These are phyloP conservation scores for Xylaria sp. DNA, from an alignment of 2,329 filamentous ascomycete species.

Conservation along the genomic window DNA sequence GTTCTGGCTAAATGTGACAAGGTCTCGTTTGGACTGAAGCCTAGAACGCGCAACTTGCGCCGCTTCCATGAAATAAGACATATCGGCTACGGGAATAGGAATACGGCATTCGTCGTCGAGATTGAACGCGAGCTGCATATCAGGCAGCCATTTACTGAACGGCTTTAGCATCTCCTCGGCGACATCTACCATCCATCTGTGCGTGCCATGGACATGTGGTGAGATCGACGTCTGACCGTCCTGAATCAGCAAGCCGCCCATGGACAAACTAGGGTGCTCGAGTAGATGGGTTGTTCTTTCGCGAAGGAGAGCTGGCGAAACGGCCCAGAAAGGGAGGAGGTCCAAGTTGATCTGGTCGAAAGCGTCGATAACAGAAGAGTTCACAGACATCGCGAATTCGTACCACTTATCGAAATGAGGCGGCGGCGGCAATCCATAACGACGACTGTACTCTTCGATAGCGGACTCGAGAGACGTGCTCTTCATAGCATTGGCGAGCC, in stretches of 20 bases:
- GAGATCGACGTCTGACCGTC: conserved; percentile 48
- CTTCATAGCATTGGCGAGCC: conserved; percentile 58
- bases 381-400: conserved; percentile 69
- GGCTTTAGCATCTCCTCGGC: conserved; percentile 55
- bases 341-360: conserved; percentile 75
- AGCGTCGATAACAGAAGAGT: conserved; percentile 74
- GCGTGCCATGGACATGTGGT: conserved; percentile 49
- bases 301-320: conserved; percentile 69
- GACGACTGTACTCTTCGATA: conserved; percentile 71
- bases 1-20: conserved; percentile 40
- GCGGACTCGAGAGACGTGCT: conserved; percentile 67
- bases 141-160: conserved; percentile 58
- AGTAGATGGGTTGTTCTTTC: conserved; percentile 56
- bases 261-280: conserved; percentile 46
- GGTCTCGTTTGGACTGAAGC: conserved; percentile 43
- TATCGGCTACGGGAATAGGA: conserved; percentile 56
- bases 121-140: conserved; percentile 66
- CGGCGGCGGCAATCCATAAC: conserved; percentile 74
- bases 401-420: conserved; percentile 81
- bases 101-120: conserved; percentile 62
- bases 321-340: conserved; percentile 75
- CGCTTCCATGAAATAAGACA: conserved; percentile 52
- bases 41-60: conserved; percentile 39
- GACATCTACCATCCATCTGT: conserved; percentile 54
- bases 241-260: conserved; percentile 52